A percentile compares a stretch with the other conserved stretches of the same genome.
These are phyloP conservation scores for Sisymbrium irio DNA, from an alignment of 345 rosid species.

Conservation along the genomic window DNA sequence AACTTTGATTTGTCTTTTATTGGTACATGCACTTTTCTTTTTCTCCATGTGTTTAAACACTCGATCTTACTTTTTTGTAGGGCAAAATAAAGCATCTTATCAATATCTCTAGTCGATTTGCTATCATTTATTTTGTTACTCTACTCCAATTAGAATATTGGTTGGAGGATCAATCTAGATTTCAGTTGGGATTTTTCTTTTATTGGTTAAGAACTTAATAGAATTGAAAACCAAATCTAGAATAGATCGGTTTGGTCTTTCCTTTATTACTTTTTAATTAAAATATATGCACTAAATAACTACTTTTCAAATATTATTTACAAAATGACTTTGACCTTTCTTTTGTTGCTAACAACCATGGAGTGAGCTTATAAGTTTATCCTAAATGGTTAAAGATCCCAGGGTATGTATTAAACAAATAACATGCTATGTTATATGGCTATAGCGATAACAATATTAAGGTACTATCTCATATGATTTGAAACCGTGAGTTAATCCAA, in stretches of 20 bases:
- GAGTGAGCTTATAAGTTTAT: too few species aligned
- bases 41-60: slow-evolving; percentile 25
- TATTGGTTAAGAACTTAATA: neutral
- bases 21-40: slow-evolving; percentile 21
- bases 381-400: too few species aligned
- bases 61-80: slow-evolving; percentile 11
- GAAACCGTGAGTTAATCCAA: too few species aligned
- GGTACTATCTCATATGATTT: too few species aligned
- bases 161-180: neutral
- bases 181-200: neutral
- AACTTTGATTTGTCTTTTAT: slow-evolving; percentile 24
- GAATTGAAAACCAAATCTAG: neutral
- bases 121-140: neutral
- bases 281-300: neutral
- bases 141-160: slow-evolving; percentile 1
- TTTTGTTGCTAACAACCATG: neutral
- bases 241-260: neutral
- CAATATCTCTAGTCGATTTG: neutral
- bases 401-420: too few species aligned
- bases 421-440: too few species aligned
- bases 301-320: neutral
- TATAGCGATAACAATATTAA: too few species aligned
- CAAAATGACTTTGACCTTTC: neutral
- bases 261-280: neutral
- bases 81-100: slow-evolving; percentile 11